Evolutionary conservation across 352 stramenopile genomes (phyloP).

Genomic region (Lagenidium giganteum): DNA sequence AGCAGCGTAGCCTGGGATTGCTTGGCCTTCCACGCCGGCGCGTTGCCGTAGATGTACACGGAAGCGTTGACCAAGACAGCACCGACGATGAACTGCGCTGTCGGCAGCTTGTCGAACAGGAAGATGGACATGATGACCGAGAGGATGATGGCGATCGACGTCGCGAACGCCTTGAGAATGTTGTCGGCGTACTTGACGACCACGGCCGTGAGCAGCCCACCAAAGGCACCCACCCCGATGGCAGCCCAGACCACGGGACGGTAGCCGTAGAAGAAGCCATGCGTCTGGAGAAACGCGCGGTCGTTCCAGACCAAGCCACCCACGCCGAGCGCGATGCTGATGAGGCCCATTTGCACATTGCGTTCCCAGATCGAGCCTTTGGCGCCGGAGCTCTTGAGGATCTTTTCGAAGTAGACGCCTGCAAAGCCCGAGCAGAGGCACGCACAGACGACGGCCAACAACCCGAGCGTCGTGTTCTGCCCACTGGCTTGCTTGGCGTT

Average conservation of each 20-base stretch:
- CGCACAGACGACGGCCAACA: slow-evolving; percentile 61
- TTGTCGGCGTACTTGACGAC: slow-evolving; percentile 88
- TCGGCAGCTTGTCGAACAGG: slow-evolving; percentile 80
- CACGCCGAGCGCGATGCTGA: slow-evolving; percentile 57
- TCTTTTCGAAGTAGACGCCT: slow-evolving; percentile 85
- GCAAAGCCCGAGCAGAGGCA: slow-evolving; percentile 82
- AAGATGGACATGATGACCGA: slow-evolving; percentile 83
- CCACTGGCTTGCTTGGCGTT: background rate
- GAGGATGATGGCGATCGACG: slow-evolving; percentile 76
- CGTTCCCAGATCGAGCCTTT: slow-evolving; percentile 75
- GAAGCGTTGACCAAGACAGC: slow-evolving; percentile 76
- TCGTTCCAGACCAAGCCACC: slow-evolving; percentile 64
- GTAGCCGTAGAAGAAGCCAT: slow-evolving; percentile 83
- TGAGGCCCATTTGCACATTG: slow-evolving; percentile 80
- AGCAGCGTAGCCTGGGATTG: no score
- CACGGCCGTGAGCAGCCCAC: slow-evolving; percentile 72
- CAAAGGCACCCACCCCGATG: slow-evolving; percentile 62
- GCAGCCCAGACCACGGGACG: slow-evolving; percentile 70
- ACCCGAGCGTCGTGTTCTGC: slow-evolving; percentile 62
- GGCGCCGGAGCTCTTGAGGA: slow-evolving; percentile 61
- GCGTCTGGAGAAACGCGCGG: slow-evolving; percentile 34
- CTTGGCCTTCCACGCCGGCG: slow-evolving; percentile 37
- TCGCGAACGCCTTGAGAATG: slow-evolving; percentile 84
- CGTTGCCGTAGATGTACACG: slow-evolving; percentile 74
- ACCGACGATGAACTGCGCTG: slow-evolving; percentile 63